Percentiles rank a stretch among this genome's conserved stretches.
Conservation (phyloP, 169 alveolate species). For the Plasmodium gallinaceum region DNA sequence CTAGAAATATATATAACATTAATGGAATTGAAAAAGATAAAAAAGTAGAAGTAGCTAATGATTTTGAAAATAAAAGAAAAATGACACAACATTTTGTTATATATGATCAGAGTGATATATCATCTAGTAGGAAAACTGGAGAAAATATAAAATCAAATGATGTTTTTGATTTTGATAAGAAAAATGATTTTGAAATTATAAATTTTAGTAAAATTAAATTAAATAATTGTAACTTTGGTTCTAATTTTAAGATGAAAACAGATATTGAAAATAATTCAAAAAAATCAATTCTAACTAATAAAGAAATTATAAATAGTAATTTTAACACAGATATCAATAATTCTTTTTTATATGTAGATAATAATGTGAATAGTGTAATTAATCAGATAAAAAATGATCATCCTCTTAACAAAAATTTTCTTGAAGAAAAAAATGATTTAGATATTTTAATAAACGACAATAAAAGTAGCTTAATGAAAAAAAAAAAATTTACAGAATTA, state of each 20-base stretch:
- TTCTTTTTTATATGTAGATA: not conserved
- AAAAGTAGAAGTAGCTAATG: not conserved
- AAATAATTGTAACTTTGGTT: constrained; percentile 7
- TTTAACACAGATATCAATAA: not conserved
- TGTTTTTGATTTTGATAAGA: constrained; percentile 5
- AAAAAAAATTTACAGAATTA: constrained; percentile 34
- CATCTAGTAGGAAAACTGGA: not conserved
- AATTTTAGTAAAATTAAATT: not conserved
- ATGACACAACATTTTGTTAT: constrained; percentile 32
- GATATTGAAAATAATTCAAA: not conserved
- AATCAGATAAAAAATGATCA: not conserved
- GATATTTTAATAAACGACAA: constrained; percentile 8
- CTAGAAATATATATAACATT: not conserved
- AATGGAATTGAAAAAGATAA: not conserved
- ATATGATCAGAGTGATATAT: constrained; percentile 23
- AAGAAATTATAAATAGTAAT: not conserved
- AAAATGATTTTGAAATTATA: constrained; percentile 14
- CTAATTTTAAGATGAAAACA: not conserved
- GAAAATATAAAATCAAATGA: constrained; percentile 9
- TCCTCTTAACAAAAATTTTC: not conserved
- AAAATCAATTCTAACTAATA: not conserved
- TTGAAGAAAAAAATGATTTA: constrained; percentile 6
- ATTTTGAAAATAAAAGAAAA: constrained; percentile 14
- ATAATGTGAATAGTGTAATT: not conserved
- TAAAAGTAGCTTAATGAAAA: not conserved